Conservation (phyloP, 352 stramenopile species). For the Phytophthora cactorum region DNA sequence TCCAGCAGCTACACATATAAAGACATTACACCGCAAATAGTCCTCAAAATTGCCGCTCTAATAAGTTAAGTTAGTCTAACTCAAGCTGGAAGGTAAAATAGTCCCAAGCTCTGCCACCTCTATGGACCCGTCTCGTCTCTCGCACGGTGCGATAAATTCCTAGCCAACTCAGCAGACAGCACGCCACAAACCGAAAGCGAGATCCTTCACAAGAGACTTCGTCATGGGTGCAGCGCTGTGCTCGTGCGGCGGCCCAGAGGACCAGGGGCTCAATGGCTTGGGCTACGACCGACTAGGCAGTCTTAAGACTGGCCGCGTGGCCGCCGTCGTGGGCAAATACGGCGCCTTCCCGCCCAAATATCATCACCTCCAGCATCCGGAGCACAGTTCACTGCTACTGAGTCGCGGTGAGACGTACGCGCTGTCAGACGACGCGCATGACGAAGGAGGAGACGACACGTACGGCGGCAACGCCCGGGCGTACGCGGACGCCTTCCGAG, state of each 20-base stretch:
- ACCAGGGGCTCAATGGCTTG: constrained; percentile 45
- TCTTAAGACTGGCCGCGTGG: constrained; percentile 36
- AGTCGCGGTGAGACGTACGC: constrained; percentile 65
- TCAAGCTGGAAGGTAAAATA: not conserved
- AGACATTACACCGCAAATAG: not conserved
- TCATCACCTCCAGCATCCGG: constrained; percentile 37
- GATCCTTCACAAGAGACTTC: constrained; percentile 22
- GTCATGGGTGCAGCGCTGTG: constrained; percentile 61
- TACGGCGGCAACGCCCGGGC: constrained; percentile 46
- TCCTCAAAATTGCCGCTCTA: constrained; percentile 4
- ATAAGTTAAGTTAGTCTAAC: not conserved
- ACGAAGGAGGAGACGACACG: constrained; percentile 27
- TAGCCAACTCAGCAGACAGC: constrained; percentile 11
- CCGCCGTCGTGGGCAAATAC: constrained; percentile 41
- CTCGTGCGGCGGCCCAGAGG: constrained; percentile 53
- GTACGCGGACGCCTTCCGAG: constrained; percentile 69
- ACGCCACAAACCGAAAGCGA: constrained; percentile 25
- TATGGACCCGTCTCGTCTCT: constrained; percentile 6
- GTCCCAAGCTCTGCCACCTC: not conserved
- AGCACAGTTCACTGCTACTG: constrained; percentile 46
- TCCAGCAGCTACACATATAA: not conserved
- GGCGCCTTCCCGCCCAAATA: constrained; percentile 40
- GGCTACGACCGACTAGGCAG: constrained; percentile 47
- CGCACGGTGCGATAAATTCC: not conserved
- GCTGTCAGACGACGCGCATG: constrained; percentile 52